These are phyloP conservation scores for Jackrogersella minutella DNA, from an alignment of 495 filamentous ascomycete genomes.

Conservation along the genomic window DNA sequence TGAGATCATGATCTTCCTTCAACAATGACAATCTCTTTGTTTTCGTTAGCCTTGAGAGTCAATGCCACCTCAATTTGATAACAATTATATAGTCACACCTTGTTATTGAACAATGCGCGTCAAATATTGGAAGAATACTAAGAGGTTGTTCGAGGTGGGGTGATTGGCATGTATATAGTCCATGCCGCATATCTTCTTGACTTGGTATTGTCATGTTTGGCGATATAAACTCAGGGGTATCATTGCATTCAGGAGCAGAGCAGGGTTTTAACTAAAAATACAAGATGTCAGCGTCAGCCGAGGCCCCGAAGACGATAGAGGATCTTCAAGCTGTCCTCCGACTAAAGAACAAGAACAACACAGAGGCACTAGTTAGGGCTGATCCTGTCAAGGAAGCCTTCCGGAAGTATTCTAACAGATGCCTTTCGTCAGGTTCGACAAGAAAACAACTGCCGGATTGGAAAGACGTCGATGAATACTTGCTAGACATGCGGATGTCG, in stretches of 20 bases:
- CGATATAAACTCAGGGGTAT: not conserved
- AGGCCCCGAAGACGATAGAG: constrained; percentile 7
- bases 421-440: constrained; percentile 7
- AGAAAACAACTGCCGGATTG: constrained; percentile 4
- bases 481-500: not conserved
- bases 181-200: not conserved
- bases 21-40: not conserved
- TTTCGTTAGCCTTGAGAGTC: not conserved
- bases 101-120: not conserved
- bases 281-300: constrained; percentile 8
- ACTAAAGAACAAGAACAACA: not conserved
- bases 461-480: constrained; percentile 22
- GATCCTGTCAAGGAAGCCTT: constrained; percentile 17
- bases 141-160: not conserved
- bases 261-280: not conserved
- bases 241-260: not conserved
- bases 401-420: constrained; percentile 27
- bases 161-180: not conserved
- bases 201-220: not conserved
- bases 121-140: not conserved
- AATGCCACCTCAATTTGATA: not conserved
- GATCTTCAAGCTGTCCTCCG: constrained; percentile 12
- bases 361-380: constrained; percentile 8
- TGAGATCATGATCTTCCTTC: not conserved
- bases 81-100: not conserved